These are phyloP conservation scores for Bidens hawaiensis DNA, from an alignment of 140 eudicot genomes.

Conservation along the genomic window DNA sequence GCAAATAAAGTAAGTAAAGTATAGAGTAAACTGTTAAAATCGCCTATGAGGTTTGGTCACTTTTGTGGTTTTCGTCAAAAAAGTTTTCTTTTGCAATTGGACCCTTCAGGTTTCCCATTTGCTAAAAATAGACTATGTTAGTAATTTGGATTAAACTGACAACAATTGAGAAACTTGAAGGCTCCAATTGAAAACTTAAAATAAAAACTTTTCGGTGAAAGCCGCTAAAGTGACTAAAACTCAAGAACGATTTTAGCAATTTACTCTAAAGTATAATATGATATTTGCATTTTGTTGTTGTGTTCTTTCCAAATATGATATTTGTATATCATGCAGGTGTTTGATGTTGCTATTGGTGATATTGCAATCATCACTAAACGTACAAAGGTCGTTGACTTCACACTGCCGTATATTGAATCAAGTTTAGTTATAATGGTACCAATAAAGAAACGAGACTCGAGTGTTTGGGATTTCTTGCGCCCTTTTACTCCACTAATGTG, in stretches of 20 bases:
- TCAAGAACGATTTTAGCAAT: too few species aligned
- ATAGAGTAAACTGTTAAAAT: background rate
- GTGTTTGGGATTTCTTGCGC: slow-evolving; percentile 63
- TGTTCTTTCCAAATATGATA: background rate
- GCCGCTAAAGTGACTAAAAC: too few species aligned
- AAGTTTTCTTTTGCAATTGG: too few species aligned
- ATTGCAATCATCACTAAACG: slow-evolving; percentile 73
- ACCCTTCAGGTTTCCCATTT: too few species aligned
- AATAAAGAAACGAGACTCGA: slow-evolving; percentile 40
- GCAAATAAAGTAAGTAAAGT: slow-evolving; percentile 36
- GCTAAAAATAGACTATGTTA: too few species aligned
- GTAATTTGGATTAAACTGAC: too few species aligned
- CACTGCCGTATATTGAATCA: slow-evolving; percentile 70
- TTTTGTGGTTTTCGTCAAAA: too few species aligned
- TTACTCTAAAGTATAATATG: too few species aligned
- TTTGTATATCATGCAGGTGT: slow-evolving; percentile 33
- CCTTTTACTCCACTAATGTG: slow-evolving; percentile 63
- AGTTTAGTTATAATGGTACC: slow-evolving; percentile 65
- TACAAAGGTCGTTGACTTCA: slow-evolving; percentile 65
- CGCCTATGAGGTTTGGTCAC: background rate
- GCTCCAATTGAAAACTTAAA: too few species aligned
- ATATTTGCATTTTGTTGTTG: too few species aligned
- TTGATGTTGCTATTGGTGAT: slow-evolving; percentile 74
- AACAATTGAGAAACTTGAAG: too few species aligned
- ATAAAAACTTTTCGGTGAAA: too few species aligned